Evolutionary conservation across 352 stramenopile genomes (phyloP).

Genomic region (Pythium periplocum): DNA sequence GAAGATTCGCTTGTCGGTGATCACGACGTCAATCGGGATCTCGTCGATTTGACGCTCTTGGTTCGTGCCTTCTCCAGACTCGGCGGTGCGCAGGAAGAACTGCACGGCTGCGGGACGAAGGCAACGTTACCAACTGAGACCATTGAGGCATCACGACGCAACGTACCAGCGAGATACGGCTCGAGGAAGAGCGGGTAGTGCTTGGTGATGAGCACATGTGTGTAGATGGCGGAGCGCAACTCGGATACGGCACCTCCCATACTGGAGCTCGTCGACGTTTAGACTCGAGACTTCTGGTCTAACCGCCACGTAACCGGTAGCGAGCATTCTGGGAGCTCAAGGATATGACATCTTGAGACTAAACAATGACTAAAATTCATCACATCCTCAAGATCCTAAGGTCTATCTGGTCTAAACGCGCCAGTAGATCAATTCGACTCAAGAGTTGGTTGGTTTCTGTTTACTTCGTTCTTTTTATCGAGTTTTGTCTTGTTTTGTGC

Average conservation of each 20-base stretch:
- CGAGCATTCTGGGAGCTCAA: too few species aligned
- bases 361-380: too few species aligned
- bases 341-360: too few species aligned
- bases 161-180: slow-evolving; percentile 39
- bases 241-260: slow-evolving; percentile 72
- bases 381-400: too few species aligned
- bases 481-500: too few species aligned
- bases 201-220: slow-evolving; percentile 48
- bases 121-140: slow-evolving; percentile 2
- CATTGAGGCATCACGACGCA: not conserved
- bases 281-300: too few species aligned
- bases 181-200: slow-evolving; percentile 61
- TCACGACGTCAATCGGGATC: slow-evolving; percentile 41
- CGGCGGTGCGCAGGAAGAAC: slow-evolving; percentile 62
- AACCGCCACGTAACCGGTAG: too few species aligned
- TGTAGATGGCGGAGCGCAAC: slow-evolving; percentile 58
- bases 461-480: too few species aligned
- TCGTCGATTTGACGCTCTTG: slow-evolving; percentile 45
- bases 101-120: slow-evolving; percentile 29
- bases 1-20: slow-evolving; percentile 48
- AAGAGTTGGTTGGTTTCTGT: too few species aligned
- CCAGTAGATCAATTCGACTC: too few species aligned
- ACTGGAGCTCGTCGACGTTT: not conserved
- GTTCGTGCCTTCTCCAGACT: slow-evolving; percentile 57
- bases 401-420: too few species aligned